Percentiles rank a stretch among this genome's conserved stretches.
Evolutionary conservation across 2,329 filamentous ascomycete genomes (phyloP).

Genomic region (Aspergillus amoenus): DNA sequence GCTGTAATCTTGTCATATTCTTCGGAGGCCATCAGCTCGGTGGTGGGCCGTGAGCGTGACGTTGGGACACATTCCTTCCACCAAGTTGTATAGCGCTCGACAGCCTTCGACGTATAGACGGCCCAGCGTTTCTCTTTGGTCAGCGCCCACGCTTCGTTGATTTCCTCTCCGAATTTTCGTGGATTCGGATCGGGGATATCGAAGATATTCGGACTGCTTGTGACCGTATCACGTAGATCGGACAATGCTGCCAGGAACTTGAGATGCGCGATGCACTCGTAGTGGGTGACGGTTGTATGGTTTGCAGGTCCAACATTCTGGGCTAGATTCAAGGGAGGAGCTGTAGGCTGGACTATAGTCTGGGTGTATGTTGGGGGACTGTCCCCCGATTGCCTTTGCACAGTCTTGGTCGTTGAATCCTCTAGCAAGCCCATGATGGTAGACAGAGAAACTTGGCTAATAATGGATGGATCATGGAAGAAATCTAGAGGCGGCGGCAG

Average conservation of each 20-base stretch:
- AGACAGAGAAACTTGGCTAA: neutral
- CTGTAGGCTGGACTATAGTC: slow-evolving; percentile 9
- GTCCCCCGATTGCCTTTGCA: slow-evolving; percentile 1
- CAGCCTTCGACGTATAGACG: slow-evolving; percentile 66
- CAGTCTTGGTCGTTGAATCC: neutral
- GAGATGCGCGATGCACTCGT: slow-evolving; percentile 70
- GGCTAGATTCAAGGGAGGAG: slow-evolving; percentile 28
- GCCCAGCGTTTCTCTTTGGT: slow-evolving; percentile 73
- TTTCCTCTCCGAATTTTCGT: slow-evolving; percentile 31
- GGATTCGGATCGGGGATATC: slow-evolving; percentile 55
- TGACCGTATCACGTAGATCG: slow-evolving; percentile 65
- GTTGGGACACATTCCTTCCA: slow-evolving; percentile 46
- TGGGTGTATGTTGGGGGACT: slow-evolving; percentile 29
- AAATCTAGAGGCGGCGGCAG: no score
- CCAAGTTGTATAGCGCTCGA: slow-evolving; percentile 68
- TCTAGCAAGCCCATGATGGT: slow-evolving; percentile 7
- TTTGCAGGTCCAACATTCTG: slow-evolving; percentile 9
- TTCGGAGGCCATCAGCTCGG: slow-evolving; percentile 18
- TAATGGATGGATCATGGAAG: no score
- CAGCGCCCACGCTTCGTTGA: slow-evolving; percentile 48
- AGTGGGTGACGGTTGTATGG: slow-evolving; percentile 35
- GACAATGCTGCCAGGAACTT: slow-evolving; percentile 70
- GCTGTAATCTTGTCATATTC: slow-evolving; percentile 35
- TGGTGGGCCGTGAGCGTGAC: slow-evolving; percentile 13
- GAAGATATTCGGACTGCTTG: slow-evolving; percentile 66